Evolutionary conservation across 2,329 filamentous ascomycete species (phyloP).

Genomic region (Fusarium tupiense): DNA sequence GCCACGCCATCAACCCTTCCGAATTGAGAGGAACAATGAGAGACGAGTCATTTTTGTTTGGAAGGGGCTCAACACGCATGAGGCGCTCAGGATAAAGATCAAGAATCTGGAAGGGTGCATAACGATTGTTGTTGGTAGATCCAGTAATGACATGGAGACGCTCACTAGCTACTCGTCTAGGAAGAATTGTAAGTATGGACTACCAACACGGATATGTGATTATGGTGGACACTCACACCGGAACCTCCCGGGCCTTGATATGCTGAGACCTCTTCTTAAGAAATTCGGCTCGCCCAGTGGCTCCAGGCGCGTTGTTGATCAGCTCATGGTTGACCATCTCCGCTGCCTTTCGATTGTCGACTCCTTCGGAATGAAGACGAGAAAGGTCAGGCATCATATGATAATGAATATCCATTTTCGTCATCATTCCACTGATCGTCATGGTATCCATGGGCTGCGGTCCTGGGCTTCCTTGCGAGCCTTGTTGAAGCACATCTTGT

Average conservation of each 20-base stretch:
- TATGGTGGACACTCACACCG: constrained; percentile 1
- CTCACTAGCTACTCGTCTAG: constrained; percentile 16
- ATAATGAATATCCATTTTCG: not conserved
- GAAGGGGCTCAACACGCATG: constrained; percentile 15
- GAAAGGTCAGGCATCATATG: constrained; percentile 11
- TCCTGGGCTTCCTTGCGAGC: not conserved
- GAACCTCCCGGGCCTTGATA: not conserved
- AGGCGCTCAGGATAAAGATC: not conserved
- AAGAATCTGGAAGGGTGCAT: not conserved
- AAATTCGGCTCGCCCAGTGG: not conserved
- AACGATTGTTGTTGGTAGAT: constrained; percentile 17
- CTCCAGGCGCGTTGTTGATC: not conserved
- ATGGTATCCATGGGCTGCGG: not conserved
- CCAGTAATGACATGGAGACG: constrained; percentile 33
- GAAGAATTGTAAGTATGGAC: not conserved
- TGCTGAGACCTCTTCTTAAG: not conserved
- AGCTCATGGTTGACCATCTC: constrained; percentile 7
- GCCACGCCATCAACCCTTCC: constrained; percentile 12
- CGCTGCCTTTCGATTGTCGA: not conserved
- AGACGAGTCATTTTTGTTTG: not conserved
- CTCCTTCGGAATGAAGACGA: not conserved
- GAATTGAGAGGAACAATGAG: not conserved
- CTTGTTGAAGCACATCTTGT: not conserved
- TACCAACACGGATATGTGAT: not conserved
- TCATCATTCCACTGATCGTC: constrained; percentile 19